Conservation (phyloP, 2,329 filamentous ascomycete genomes). For the Byssochlamys sp. region DNA sequence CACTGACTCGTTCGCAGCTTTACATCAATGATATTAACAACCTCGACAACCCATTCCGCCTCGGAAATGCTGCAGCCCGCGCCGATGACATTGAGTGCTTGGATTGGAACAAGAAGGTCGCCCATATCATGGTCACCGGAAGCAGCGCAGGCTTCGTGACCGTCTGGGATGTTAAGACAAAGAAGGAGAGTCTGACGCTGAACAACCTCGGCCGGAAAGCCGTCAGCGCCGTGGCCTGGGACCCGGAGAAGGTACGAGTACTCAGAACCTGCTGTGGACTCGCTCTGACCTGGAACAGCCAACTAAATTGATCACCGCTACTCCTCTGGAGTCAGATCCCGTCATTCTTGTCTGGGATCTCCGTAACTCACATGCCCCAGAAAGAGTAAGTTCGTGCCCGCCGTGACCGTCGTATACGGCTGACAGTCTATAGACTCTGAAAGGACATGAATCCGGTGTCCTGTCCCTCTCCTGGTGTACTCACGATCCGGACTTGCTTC, state of each 20-base stretch:
- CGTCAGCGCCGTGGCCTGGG: constrained; percentile 93
- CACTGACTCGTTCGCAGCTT: constrained; percentile 38
- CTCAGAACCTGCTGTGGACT: not conserved
- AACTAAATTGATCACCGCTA: constrained; percentile 87
- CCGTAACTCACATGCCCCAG: constrained; percentile 88
- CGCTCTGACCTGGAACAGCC: constrained; percentile 37
- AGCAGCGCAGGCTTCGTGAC: constrained; percentile 90
- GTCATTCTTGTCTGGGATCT: constrained; percentile 90
- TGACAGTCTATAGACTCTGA: constrained; percentile 51
- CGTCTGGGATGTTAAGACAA: constrained; percentile 96
- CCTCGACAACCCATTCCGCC: constrained; percentile 71
- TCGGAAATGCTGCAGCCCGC: constrained; percentile 78
- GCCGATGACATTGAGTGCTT: constrained; percentile 92
- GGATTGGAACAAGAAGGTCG: constrained; percentile 96
- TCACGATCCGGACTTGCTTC: constrained; percentile 76
- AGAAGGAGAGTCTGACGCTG: constrained; percentile 90
- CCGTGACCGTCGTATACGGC: not conserved
- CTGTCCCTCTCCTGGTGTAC: constrained; percentile 90
- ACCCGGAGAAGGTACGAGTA: constrained; percentile 63
- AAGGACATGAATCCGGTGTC: constrained; percentile 89
- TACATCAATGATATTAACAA: constrained; percentile 94
- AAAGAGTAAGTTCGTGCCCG: constrained; percentile 40
- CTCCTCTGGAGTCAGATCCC: constrained; percentile 77
- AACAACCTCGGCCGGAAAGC: constrained; percentile 83
- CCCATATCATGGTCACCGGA: constrained; percentile 90